These are phyloP conservation scores for Erysimum cheiranthoides DNA, from an alignment of 345 rosid species.

Conservation along the genomic window DNA sequence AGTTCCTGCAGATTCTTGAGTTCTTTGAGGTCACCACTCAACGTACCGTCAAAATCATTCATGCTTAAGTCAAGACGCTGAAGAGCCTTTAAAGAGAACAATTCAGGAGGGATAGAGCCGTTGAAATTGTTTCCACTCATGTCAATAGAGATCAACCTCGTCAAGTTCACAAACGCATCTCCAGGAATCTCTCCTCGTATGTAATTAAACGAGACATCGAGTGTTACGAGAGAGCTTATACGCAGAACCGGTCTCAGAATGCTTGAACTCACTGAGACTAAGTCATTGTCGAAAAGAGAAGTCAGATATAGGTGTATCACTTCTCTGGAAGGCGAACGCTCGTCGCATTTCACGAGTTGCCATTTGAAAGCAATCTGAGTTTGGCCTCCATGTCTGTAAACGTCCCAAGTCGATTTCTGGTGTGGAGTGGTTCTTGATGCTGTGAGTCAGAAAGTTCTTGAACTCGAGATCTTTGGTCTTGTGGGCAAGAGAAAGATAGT, in stretches of 20 bases:
- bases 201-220: constrained; percentile 18
- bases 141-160: too few relatives aligned
- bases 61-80: too few relatives aligned
- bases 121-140: too few relatives aligned
- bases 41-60: too few relatives aligned
- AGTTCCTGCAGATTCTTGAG: too few relatives aligned
- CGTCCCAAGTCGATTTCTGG: not conserved
- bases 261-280: constrained; percentile 32
- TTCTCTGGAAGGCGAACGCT: not conserved
- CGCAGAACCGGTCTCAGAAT: constrained; percentile 21
- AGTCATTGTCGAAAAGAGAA: not conserved
- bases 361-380: too few relatives aligned
- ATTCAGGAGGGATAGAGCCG: too few relatives aligned
- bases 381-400: too few relatives aligned
- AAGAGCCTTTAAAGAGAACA: too few relatives aligned
- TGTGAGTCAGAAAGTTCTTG: constrained; percentile 29
- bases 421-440: constrained; percentile 14
- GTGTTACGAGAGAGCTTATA: constrained; percentile 13
- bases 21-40: too few relatives aligned
- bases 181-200: too few relatives aligned
- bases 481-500: constrained; percentile 30
- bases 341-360: not conserved
- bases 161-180: too few relatives aligned
- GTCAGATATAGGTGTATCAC: not conserved
- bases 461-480: constrained; percentile 33